These are phyloP conservation scores for Pinus taeda DNA, from an alignment of 75 land plant species.

Conservation along the genomic window DNA sequence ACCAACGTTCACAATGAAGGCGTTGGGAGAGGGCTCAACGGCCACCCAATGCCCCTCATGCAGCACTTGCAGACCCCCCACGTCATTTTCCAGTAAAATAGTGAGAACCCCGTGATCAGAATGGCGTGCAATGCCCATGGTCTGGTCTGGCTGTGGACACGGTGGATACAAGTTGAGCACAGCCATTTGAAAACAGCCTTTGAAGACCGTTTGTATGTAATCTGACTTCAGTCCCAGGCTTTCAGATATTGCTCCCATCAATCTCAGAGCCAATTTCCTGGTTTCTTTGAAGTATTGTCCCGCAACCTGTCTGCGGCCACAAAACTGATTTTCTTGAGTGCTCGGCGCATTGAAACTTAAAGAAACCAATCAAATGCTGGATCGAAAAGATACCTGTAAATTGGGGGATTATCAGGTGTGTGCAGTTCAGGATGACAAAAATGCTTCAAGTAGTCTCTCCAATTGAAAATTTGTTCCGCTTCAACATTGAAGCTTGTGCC, in stretches of 20 bases:
- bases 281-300: not conserved
- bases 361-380: not conserved
- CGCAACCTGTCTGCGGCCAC: slow-evolving; percentile 31
- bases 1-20: too few species aligned
- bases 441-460: slow-evolving; percentile 89
- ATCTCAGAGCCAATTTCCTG: slow-evolving; percentile 26
- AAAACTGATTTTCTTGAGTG: not conserved
- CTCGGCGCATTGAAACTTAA: not conserved
- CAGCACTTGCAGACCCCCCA: slow-evolving; percentile 55
- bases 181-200: slow-evolving; percentile 43
- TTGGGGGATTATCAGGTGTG: slow-evolving; percentile 44
- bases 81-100: slow-evolving; percentile 46
- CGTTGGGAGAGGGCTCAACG: slow-evolving; percentile 27
- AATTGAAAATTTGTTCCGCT: slow-evolving; percentile 49
- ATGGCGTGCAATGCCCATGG: slow-evolving; percentile 55
- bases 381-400: slow-evolving; percentile 38
- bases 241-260: slow-evolving; percentile 48
- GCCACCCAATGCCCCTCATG: slow-evolving; percentile 46
- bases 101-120: slow-evolving; percentile 48
- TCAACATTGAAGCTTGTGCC: slow-evolving; percentile 62
- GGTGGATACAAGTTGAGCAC: slow-evolving; percentile 57
- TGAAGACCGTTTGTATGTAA: slow-evolving; percentile 32
- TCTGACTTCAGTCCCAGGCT: slow-evolving; percentile 53
- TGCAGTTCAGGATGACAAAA: slow-evolving; percentile 67
- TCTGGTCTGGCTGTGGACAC: slow-evolving; percentile 71